Conservation (phyloP, 179 eudicot genomes). For the Beta corolliflora region DNA sequence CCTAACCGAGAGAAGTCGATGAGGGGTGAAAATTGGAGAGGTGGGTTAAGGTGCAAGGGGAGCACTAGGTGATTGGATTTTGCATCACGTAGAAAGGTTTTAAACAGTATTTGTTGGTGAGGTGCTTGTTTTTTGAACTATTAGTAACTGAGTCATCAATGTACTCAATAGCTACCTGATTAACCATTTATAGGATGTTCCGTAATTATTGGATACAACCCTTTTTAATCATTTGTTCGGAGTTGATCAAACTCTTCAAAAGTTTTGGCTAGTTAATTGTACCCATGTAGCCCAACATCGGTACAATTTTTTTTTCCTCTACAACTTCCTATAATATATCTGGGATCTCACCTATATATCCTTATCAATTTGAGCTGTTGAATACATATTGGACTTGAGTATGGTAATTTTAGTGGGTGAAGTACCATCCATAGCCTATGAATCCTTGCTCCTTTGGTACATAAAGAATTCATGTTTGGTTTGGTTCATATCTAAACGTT, state of each 20-base stretch:
- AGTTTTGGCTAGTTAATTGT: neutral
- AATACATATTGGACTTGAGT: neutral
- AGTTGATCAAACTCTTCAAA: neutral
- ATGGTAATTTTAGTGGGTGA: neutral
- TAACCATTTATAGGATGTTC: neutral
- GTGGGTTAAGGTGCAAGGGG: neutral
- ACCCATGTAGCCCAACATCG: no score
- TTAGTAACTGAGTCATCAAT: neutral
- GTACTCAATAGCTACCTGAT: neutral
- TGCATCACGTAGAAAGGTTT: neutral
- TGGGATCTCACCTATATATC: neutral
- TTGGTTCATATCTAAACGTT: neutral
- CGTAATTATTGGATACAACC: neutral
- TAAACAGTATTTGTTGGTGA: neutral
- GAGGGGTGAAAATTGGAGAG: neutral
- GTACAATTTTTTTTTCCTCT: neutral
- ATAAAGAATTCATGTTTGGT: neutral
- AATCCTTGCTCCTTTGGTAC: neutral
- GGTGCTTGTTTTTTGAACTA: neutral
- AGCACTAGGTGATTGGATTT: neutral
- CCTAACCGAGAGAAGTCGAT: no score
- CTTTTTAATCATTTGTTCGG: neutral
- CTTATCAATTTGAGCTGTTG: neutral
- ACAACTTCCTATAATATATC: neutral
- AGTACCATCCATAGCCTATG: neutral